Conservation (phyloP, 495 filamentous ascomycete species). For the Penicillium dipodomyicola region DNA sequence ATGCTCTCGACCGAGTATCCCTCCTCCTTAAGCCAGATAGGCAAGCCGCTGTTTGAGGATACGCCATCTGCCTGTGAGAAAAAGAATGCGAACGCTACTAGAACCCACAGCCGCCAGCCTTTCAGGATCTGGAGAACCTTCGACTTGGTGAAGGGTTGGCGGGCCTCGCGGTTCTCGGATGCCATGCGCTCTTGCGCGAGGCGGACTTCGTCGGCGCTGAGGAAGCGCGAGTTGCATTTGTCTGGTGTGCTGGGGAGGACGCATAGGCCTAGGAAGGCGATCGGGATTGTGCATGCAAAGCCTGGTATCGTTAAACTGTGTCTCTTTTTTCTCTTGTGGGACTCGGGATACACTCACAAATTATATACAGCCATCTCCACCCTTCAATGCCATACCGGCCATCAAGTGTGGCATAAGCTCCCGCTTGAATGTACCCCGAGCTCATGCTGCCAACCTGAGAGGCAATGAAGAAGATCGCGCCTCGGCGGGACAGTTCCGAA, state of each 20-base stretch:
- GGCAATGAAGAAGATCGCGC: conserved; percentile 44
- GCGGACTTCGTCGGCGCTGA: conserved; percentile 35
- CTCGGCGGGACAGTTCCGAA: conserved; percentile 37
- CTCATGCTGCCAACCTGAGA: conserved; percentile 44
- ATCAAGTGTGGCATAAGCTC: conserved; percentile 36
- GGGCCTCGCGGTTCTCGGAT: conserved; percentile 32
- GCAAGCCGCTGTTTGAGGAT: conserved; percentile 29
- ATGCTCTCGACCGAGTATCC: conserved; percentile 42
- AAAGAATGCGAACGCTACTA: conserved; percentile 37
- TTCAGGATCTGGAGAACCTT: conserved; percentile 23
- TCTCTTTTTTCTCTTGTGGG: not conserved
- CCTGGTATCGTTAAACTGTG: conserved; percentile 21
- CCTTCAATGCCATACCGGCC: conserved; percentile 42
- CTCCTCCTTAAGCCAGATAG: conserved; percentile 43
- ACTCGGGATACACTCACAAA: conserved; percentile 28
- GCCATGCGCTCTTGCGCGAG: conserved; percentile 35
- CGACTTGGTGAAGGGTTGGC: conserved; percentile 25
- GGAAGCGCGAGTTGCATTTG: conserved; percentile 35
- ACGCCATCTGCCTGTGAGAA: conserved; percentile 33
- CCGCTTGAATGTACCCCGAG: conserved; percentile 45
- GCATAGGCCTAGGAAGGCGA: conserved; percentile 31
- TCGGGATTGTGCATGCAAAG: conserved; percentile 28
- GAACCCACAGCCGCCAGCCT: conserved; percentile 26
- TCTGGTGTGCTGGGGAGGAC: conserved; percentile 41
- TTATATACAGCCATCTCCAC: conserved; percentile 52